phyloP scores from a whole-genome alignment of 352 stramenopile genomes.

The Globisporangium orthogonon region DNA sequence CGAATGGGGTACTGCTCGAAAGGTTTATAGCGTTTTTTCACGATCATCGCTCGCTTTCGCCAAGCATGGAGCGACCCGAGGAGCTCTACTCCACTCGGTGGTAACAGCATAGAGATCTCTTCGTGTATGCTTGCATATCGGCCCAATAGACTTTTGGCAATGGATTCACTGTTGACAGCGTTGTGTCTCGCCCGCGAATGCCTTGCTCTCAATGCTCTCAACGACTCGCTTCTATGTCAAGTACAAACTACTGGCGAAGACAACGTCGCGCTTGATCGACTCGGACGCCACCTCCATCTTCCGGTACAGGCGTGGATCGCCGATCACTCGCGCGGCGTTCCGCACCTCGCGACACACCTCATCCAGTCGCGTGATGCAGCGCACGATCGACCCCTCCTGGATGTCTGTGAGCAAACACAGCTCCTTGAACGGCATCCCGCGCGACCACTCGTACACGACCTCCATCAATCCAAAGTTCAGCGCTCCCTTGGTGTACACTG shows the following conservation, averaged over 20 bases:
- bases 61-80: too few relatives aligned
- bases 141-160: too few relatives aligned
- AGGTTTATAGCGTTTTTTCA: too few relatives aligned
- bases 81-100: too few relatives aligned
- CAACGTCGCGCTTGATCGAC: constrained; percentile 97
- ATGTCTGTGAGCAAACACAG: constrained; percentile 94
- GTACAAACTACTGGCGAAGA: constrained; percentile 97
- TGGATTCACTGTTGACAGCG: too few relatives aligned
- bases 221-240: constrained; percentile 36
- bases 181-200: too few relatives aligned
- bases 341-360: constrained; percentile 97
- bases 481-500: constrained; percentile 87
- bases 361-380: constrained; percentile 96
- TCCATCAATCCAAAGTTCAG: constrained; percentile 96
- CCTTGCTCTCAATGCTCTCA: neutral
- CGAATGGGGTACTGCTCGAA: too few relatives aligned
- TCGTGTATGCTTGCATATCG: too few relatives aligned
- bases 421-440: constrained; percentile 95
- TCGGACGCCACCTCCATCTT: constrained; percentile 98
- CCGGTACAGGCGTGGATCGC: constrained; percentile 94
- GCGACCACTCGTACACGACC: constrained; percentile 97
- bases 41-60: too few relatives aligned
- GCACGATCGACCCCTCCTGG: constrained; percentile 97
- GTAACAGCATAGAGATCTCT: neutral
- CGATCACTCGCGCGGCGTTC: constrained; percentile 91